Percentiles rank a stretch among this genome's conserved stretches.
Conservation (phyloP, 2,329 filamentous ascomycete species). For the Colletotrichum spaethianum region DNA sequence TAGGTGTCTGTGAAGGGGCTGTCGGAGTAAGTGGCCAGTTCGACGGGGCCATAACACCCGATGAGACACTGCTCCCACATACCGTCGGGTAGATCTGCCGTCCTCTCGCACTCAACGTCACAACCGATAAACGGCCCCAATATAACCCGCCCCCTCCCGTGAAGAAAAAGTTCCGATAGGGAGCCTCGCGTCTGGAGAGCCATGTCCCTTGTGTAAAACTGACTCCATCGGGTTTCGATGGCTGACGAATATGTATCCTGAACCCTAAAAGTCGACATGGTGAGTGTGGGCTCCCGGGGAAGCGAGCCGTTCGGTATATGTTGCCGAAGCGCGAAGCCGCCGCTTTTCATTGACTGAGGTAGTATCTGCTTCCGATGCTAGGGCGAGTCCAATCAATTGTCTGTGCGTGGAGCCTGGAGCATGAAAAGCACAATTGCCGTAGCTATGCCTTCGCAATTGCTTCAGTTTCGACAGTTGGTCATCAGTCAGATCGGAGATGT, state of each 20-base stretch:
- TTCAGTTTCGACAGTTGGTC: background rate
- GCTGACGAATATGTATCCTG: no score
- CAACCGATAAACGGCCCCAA: background rate
- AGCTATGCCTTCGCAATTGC: background rate
- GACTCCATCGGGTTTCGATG: background rate
- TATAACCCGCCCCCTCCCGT: background rate
- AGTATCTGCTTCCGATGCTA: background rate
- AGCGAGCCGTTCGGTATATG: background rate
- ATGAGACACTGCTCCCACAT: background rate
- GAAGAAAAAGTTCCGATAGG: background rate
- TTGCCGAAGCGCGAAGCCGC: background rate
- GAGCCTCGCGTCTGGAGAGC: background rate
- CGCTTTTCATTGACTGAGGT: background rate
- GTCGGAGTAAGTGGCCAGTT: background rate
- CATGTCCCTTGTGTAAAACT: background rate
- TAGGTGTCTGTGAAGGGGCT: no score
- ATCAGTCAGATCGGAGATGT: no score
- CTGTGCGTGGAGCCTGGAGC: background rate
- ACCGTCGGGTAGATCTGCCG: background rate
- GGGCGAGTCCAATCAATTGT: background rate
- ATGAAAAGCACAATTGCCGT: background rate
- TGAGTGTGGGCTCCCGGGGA: background rate
- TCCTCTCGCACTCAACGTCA: slow-evolving; percentile 1
- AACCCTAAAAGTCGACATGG: background rate
- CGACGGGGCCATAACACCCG: background rate